Conservation (phyloP, 805 yeast species). For the Komagataella ulmi region DNA sequence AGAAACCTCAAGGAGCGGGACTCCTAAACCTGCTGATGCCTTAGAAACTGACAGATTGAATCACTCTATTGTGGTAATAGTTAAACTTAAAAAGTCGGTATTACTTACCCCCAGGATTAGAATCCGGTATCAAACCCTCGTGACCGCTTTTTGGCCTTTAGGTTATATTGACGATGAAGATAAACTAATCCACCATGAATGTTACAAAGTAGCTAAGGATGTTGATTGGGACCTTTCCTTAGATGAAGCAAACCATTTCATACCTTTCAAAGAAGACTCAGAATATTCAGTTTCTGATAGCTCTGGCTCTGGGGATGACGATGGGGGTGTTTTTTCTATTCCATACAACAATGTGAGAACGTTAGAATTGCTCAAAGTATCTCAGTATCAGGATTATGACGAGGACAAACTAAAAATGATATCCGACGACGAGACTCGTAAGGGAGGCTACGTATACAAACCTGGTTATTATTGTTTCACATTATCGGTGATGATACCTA, state of each 20-base stretch:
- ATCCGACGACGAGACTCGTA: not conserved
- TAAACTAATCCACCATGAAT: slow-evolving; percentile 27
- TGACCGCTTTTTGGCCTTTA: slow-evolving; percentile 29
- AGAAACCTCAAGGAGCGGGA: not conserved
- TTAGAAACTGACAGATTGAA: slow-evolving; percentile 8
- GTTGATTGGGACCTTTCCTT: slow-evolving; percentile 29
- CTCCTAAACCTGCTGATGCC: not conserved
- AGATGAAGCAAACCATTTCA: slow-evolving; percentile 21
- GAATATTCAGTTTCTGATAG: slow-evolving; percentile 1
- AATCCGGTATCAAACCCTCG: slow-evolving; percentile 28
- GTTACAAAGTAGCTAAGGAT: slow-evolving; percentile 24
- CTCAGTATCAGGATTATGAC: slow-evolving; percentile 6
- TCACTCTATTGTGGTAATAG: slow-evolving; percentile 38
- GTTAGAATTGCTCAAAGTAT: slow-evolving; percentile 11
- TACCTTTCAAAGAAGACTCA: slow-evolving; percentile 14
- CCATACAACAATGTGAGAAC: slow-evolving; percentile 14
- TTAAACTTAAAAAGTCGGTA: slow-evolving; percentile 28
- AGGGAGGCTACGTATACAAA: slow-evolving; percentile 15
- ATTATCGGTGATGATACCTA: slow-evolving; percentile 49
- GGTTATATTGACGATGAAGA: slow-evolving; percentile 22
- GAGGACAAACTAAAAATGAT: not conserved
- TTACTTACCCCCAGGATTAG: slow-evolving; percentile 21
- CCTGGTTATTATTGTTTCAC: slow-evolving; percentile 64
- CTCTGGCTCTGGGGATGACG: slow-evolving; percentile 9
- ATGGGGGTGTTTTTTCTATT: not conserved